Evolutionary conservation across 2,329 filamentous ascomycete species (phyloP).

Genomic region (Fusarium sp.): DNA sequence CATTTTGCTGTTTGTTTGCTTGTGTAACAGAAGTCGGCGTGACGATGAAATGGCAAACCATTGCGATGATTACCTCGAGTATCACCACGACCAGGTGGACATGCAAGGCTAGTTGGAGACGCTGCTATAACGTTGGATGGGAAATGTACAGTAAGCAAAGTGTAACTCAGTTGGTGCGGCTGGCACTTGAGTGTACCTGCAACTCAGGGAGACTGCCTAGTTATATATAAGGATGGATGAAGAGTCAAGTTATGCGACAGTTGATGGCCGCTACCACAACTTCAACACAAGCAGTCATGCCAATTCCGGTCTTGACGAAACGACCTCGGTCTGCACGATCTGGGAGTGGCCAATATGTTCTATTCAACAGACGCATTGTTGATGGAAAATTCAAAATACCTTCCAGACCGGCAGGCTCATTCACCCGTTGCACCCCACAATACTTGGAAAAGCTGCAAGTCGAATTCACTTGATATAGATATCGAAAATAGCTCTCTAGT

Average conservation of each 20-base stretch:
- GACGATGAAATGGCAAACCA: not conserved
- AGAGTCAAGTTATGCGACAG: not conserved
- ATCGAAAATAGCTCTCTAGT: not conserved
- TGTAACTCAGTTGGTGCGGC: not conserved
- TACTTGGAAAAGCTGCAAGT: not conserved
- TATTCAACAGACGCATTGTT: not conserved
- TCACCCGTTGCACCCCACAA: not conserved
- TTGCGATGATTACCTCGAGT: not conserved
- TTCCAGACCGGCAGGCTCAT: not conserved
- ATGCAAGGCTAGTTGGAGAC: not conserved
- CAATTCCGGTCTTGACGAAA: not conserved
- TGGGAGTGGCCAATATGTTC: not conserved
- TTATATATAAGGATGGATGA: not conserved
- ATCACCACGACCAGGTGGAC: not conserved
- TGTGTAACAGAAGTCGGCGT: not conserved
- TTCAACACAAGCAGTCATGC: not conserved
- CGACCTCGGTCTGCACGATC: not conserved
- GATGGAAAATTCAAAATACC: constrained; percentile 4
- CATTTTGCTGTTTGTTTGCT: constrained; percentile 1
- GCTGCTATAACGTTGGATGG: not conserved
- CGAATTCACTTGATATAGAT: too few species aligned
- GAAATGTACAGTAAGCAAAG: not conserved
- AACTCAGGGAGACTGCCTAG: not conserved
- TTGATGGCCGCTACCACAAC: not conserved
- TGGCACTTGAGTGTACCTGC: not conserved